These are phyloP conservation scores for Coemansia aciculifera DNA, from an alignment of 192 early-diverging fungal genomes.

Conservation along the genomic window DNA sequence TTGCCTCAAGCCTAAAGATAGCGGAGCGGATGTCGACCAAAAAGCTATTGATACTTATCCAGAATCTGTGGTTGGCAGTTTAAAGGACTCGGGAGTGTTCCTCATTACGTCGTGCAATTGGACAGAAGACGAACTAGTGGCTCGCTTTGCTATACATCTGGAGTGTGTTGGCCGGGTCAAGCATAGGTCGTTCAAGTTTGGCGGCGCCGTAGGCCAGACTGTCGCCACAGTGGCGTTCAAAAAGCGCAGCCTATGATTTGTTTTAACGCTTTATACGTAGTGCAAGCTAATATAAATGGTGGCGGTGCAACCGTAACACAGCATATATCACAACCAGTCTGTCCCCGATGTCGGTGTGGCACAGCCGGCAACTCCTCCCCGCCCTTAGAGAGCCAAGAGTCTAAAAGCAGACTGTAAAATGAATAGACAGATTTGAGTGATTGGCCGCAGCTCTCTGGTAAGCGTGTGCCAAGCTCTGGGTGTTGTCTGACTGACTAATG, in stretches of 20 bases:
- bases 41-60: conserved; percentile 58
- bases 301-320: background rate
- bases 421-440: background rate
- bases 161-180: conserved; percentile 69
- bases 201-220: conserved; percentile 84
- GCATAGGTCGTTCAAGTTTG: conserved; percentile 86
- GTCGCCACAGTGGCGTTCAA: conserved; percentile 82
- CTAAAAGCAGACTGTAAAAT: too few relatives aligned
- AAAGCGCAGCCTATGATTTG: conserved; percentile 14
- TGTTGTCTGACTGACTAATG: background rate
- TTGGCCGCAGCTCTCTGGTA: background rate
- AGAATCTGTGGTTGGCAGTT: conserved; percentile 60
- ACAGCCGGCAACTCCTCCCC: background rate
- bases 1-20: conserved; percentile 61
- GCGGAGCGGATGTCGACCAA: conserved; percentile 50
- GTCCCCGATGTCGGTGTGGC: background rate
- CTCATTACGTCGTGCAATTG: conserved; percentile 95
- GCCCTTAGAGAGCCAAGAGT: too few relatives aligned
- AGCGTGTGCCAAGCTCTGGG: conserved; percentile 1
- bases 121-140: conserved; percentile 83
- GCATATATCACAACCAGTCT: background rate
- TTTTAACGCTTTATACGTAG: background rate
- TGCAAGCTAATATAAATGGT: background rate
- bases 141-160: conserved; percentile 56
- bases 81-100: conserved; percentile 61